Evolutionary conservation across 2,329 filamentous ascomycete genomes (phyloP).

Genomic region (Aspergillus sp.): DNA sequence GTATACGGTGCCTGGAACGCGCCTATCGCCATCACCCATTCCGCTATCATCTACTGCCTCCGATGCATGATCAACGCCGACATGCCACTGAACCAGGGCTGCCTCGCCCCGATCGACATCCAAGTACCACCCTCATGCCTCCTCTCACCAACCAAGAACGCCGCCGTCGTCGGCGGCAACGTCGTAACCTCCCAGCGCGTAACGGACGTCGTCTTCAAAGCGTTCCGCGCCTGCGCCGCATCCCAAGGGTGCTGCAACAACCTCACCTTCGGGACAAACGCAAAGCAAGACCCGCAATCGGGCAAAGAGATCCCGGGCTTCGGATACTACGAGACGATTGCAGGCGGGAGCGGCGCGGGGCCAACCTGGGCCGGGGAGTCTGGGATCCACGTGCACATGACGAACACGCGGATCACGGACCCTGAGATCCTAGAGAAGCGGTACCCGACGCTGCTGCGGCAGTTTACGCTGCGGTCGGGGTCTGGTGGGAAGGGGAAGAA

Average conservation of each 20-base stretch:
- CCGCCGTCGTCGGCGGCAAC: conserved; percentile 81
- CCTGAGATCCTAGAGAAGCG: conserved; percentile 77
- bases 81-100: conserved; percentile 85
- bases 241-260: conserved; percentile 82
- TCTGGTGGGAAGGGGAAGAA: conserved; percentile 68
- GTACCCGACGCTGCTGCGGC: conserved; percentile 72
- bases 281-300: conserved; percentile 61
- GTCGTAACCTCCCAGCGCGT: conserved; percentile 77
- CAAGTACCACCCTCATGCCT: conserved; percentile 68
- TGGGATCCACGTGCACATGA: conserved; percentile 83
- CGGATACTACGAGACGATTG: conserved; percentile 86
- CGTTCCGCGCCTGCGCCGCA: conserved; percentile 76
- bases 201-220: conserved; percentile 78
- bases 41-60: conserved; percentile 82
- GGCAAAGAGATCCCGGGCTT: conserved; percentile 68
- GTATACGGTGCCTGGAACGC: conserved; percentile 80
- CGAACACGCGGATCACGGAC: conserved; percentile 83
- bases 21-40: conserved; percentile 77
- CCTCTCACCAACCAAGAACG: conserved; percentile 71
- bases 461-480: conserved; percentile 66
- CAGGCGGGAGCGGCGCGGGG: conserved; percentile 75
- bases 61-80: conserved; percentile 77
- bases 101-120: conserved; percentile 73
- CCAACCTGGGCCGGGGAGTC: conserved; percentile 73
- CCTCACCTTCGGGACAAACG: conserved; percentile 74